Conservation (phyloP, 192 early-diverging fungal genomes). For the Anaeromyces robustus region DNA sequence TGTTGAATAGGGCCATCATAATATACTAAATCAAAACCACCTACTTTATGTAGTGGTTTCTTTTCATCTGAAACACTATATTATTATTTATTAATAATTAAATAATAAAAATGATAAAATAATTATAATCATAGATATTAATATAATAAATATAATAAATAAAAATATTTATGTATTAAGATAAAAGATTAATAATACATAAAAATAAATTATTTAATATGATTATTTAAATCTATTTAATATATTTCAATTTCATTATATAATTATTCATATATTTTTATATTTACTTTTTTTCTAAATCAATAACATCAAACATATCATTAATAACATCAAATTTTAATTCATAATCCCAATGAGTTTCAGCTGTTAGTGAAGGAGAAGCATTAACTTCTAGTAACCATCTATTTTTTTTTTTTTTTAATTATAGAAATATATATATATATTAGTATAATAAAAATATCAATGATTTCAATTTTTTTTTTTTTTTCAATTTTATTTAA, state of each 20-base stretch:
- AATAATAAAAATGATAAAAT: background rate
- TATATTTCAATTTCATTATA: background rate
- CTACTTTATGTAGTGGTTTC: slow-evolving; percentile 22
- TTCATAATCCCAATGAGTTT: slow-evolving; percentile 49
- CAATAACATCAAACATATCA: slow-evolving; percentile 42
- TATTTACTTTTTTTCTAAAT: slow-evolving; percentile 26
- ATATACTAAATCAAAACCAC: slow-evolving; percentile 51
- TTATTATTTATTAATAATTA: slow-evolving; percentile 4
- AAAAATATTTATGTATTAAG: too few species aligned
- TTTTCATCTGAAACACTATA: slow-evolving; percentile 6
- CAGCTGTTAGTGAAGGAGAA: slow-evolving; percentile 34
- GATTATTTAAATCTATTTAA: background rate
- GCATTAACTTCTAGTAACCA: slow-evolving; percentile 51
- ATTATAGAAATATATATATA: too few species aligned
- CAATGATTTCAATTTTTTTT: background rate
- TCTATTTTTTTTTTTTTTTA: background rate
- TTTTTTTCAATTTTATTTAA: slow-evolving; percentile 1
- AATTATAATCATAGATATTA: background rate
- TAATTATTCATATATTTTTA: too few species aligned
- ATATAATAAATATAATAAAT: too few species aligned
- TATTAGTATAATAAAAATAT: background rate
- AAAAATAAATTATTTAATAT: background rate
- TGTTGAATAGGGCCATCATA: slow-evolving; percentile 44
- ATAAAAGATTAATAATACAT: too few species aligned
- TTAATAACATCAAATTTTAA: slow-evolving; percentile 40